Evolutionary conservation across 257 asterid genomes (phyloP).

Genomic region (Solanum peruvianum): DNA sequence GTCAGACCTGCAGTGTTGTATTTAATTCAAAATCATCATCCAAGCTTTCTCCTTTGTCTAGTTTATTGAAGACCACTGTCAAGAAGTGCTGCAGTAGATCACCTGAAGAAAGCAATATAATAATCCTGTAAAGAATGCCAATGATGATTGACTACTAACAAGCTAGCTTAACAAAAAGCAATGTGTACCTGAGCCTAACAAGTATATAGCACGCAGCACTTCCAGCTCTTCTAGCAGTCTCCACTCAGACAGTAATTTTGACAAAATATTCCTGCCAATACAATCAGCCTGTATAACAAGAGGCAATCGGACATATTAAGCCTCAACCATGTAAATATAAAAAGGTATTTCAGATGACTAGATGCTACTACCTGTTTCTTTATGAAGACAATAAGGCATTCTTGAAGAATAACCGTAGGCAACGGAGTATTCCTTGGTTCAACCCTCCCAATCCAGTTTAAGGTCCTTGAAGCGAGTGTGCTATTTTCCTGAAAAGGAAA

Average conservation of each 20-base stretch:
- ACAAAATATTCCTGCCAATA: slow-evolving; percentile 76
- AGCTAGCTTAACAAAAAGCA: neutral
- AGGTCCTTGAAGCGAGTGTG: slow-evolving; percentile 71
- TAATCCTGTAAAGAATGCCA: neutral
- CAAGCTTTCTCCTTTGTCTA: slow-evolving; percentile 82
- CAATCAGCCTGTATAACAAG: slow-evolving; percentile 58
- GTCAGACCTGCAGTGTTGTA: slow-evolving; percentile 73
- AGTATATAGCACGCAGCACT: slow-evolving; percentile 82
- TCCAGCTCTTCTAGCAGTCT: slow-evolving; percentile 84
- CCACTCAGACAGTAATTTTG: slow-evolving; percentile 80
- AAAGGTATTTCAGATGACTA: neutral
- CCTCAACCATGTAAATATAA: neutral
- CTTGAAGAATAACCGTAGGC: slow-evolving; percentile 77
- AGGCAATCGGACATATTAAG: neutral
- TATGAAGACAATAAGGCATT: slow-evolving; percentile 65
- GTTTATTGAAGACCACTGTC: slow-evolving; percentile 66
- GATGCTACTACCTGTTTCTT: slow-evolving; percentile 61
- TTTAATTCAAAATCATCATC: slow-evolving; percentile 97
- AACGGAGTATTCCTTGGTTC: slow-evolving; percentile 61
- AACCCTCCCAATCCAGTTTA: slow-evolving; percentile 54
- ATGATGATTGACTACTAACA: neutral
- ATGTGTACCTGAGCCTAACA: slow-evolving; percentile 83
- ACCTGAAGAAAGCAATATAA: slow-evolving; percentile 40
- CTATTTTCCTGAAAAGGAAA: slow-evolving; percentile 91
- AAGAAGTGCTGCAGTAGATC: slow-evolving; percentile 93